phyloP scores from a whole-genome alignment of 2,329 filamentous ascomycete species.

The Alternaria dauci region DNA sequence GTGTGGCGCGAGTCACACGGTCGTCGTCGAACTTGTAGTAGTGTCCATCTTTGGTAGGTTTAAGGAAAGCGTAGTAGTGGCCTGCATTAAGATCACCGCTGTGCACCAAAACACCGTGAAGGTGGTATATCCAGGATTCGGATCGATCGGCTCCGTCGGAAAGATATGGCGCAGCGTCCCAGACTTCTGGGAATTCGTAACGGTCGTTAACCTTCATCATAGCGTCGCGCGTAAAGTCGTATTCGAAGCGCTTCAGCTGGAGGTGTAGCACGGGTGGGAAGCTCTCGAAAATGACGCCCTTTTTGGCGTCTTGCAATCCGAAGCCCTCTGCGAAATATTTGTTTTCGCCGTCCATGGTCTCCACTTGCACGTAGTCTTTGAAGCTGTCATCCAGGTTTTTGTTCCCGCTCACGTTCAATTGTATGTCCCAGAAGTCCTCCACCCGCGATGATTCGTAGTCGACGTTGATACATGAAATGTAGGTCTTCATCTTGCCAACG shows the following conservation, averaged over 20 bases:
- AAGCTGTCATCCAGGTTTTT: constrained; percentile 94
- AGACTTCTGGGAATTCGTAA: constrained; percentile 85
- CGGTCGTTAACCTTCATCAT: constrained; percentile 99
- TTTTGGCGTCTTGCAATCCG: constrained; percentile 94
- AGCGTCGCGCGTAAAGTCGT: constrained; percentile 92
- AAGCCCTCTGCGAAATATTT: constrained; percentile 94
- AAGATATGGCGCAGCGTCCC: constrained; percentile 86
- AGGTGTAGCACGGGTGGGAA: constrained; percentile 95
- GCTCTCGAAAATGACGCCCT: constrained; percentile 95
- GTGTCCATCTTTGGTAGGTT: constrained; percentile 85
- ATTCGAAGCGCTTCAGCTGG: constrained; percentile 97
- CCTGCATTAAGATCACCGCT: constrained; percentile 96
- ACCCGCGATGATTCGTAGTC: constrained; percentile 94
- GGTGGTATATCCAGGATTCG: constrained; percentile 88
- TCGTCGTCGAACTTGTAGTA: constrained; percentile 99
- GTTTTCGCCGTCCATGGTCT: constrained; percentile 97
- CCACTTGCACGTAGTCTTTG: constrained; percentile 93
- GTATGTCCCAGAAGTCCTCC: constrained; percentile 99
- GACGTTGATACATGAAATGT: constrained; percentile 98
- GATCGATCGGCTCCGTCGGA: constrained; percentile 85
- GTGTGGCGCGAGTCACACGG: constrained; percentile 91
- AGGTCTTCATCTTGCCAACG: constrained; percentile 97
- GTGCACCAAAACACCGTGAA: constrained; percentile 95
- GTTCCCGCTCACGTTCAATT: constrained; percentile 95
- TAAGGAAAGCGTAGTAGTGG: constrained; percentile 97